These are phyloP conservation scores for Sphagnum tenellum DNA, from an alignment of 225 moss, liverwort and hornwort species.

Conservation along the genomic window DNA sequence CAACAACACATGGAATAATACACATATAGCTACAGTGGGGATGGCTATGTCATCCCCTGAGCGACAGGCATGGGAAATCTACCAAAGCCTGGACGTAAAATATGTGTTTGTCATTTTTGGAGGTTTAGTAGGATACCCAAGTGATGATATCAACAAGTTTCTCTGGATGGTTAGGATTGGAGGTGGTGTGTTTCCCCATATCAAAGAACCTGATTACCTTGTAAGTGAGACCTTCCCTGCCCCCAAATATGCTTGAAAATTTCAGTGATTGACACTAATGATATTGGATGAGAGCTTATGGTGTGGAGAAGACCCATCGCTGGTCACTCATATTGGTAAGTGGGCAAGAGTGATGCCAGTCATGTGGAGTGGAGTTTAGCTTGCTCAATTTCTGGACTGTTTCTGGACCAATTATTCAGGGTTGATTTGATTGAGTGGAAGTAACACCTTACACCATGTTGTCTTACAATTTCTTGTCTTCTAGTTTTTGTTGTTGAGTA, in stretches of 20 bases:
- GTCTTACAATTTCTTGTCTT: no score
- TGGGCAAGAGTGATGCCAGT: no score
- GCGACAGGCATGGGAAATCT: slow-evolving; percentile 96
- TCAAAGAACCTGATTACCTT: slow-evolving; percentile 95
- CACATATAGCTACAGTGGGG: slow-evolving; percentile 97
- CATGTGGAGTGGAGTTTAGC: no score
- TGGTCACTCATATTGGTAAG: no score
- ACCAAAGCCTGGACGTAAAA: slow-evolving; percentile 84
- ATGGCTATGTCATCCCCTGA: slow-evolving; percentile 99
- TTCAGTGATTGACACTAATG: no score
- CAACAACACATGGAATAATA: slow-evolving; percentile 99
- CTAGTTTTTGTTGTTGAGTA: slow-evolving; percentile 1
- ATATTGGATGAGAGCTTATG: no score
- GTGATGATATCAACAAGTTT: slow-evolving; percentile 99
- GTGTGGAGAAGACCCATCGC: no score
- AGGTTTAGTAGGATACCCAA: slow-evolving; percentile 96
- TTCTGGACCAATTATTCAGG: no score
- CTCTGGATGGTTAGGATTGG: slow-evolving; percentile 99
- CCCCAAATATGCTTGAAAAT: no score
- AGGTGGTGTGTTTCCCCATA: slow-evolving; percentile 96
- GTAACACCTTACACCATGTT: no score
- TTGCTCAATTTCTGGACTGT: no score
- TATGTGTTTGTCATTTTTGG: slow-evolving; percentile 98
- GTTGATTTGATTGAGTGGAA: no score
- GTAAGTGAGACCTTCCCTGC: slow-evolving; percentile 25